phyloP scores from a whole-genome alignment of 176 grass and related monocot species.

The Eragrostis nindensis region DNA sequence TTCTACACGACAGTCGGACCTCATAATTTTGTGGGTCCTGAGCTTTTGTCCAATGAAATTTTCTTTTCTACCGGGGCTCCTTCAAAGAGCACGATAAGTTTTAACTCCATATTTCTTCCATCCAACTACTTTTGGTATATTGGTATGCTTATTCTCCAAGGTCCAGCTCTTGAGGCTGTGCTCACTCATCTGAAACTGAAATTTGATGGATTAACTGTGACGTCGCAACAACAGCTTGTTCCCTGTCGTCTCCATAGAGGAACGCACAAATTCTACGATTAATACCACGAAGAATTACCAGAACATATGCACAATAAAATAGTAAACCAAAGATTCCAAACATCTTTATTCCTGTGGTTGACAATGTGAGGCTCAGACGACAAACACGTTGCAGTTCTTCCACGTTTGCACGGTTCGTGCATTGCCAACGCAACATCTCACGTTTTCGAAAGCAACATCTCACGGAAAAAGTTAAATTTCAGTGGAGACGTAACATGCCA shows the following conservation, averaged over 20 bases:
- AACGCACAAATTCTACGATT: no score
- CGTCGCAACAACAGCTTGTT: not conserved
- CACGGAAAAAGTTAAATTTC: not conserved
- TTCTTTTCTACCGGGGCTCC: not conserved
- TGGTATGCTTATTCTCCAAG: no score
- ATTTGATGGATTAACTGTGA: not conserved
- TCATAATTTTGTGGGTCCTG: constrained; percentile 4
- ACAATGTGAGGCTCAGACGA: not conserved
- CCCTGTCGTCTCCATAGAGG: not conserved
- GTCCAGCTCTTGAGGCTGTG: not conserved
- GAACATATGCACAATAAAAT: not conserved
- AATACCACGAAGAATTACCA: not conserved
- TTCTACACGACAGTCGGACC: not conserved
- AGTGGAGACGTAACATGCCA: not conserved
- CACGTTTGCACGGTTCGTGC: not conserved
- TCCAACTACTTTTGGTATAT: no score
- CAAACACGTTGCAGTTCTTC: not conserved
- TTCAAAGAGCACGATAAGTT: not conserved
- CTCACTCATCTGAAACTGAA: not conserved
- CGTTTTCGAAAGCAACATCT: not conserved
- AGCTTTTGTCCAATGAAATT: not conserved
- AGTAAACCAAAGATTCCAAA: not conserved
- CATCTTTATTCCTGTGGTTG: not conserved
- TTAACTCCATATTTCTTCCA: not conserved
- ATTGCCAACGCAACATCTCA: not conserved